A percentile compares a stretch with the other conserved stretches of the same genome.
These are phyloP conservation scores for Royoungia palumana DNA, from an alignment of 768 basidiomycete species.

Conservation along the genomic window DNA sequence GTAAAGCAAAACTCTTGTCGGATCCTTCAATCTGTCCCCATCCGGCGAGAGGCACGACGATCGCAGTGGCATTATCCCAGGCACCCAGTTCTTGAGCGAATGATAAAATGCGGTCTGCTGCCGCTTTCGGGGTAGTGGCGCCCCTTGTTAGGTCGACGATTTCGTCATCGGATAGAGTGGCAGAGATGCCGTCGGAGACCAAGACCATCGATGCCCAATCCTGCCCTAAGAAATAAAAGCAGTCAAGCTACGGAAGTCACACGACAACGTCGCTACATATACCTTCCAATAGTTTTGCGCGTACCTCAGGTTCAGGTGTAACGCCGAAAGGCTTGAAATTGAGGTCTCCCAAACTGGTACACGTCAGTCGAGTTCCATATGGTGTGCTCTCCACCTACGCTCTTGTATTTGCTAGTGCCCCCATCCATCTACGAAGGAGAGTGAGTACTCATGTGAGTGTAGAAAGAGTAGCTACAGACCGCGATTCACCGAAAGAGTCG, in stretches of 20 bases:
- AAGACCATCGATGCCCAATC: constrained; percentile 87
- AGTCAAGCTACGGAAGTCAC: not conserved
- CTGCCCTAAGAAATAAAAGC: constrained; percentile 45
- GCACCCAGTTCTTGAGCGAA: constrained; percentile 83
- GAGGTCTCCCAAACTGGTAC: constrained; percentile 75
- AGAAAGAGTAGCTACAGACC: constrained; percentile 42
- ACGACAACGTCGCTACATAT: constrained; percentile 5
- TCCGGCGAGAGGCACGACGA: constrained; percentile 88
- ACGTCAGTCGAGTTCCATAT: constrained; percentile 1
- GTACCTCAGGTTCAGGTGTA: constrained; percentile 89
- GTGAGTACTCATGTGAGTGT: not conserved
- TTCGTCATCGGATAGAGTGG: constrained; percentile 89
- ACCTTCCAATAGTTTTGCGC: constrained; percentile 75
- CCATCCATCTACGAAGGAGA: constrained; percentile 76
- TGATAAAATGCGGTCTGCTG: constrained; percentile 78
- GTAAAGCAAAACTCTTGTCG: constrained; percentile 76
- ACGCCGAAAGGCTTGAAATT: constrained; percentile 88
- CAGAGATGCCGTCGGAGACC: constrained; percentile 92
- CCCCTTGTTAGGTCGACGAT: constrained; percentile 84
- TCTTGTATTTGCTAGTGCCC: constrained; percentile 87
- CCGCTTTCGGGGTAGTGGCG: constrained; percentile 66
- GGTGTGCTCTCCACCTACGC: constrained; percentile 47
- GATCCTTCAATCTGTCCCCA: constrained; percentile 83
- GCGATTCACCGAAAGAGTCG: constrained; percentile 91
- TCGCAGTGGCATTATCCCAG: constrained; percentile 87